Percentiles rank a stretch among this genome's conserved stretches.
Conservation (phyloP, 2,329 filamentous ascomycete genomes). For the Lachnellula cervina region DNA sequence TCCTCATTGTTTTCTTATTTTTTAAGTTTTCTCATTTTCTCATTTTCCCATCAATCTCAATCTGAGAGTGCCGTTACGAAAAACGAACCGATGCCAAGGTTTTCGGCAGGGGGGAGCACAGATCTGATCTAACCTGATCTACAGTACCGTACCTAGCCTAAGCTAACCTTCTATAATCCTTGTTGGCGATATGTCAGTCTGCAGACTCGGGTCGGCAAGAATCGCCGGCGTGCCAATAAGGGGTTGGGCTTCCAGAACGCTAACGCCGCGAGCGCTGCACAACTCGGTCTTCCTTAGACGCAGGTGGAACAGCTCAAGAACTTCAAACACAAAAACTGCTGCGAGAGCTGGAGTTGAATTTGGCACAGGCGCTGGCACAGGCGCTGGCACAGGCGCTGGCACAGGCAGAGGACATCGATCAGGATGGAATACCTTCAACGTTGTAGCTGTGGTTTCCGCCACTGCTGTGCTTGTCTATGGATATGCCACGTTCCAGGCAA, state of each 20-base stretch:
- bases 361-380: neutral
- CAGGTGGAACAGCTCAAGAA: constrained; percentile 15
- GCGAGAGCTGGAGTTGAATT: neutral
- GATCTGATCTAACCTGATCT: constrained; percentile 6
- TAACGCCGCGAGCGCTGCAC: neutral
- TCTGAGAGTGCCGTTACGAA: neutral
- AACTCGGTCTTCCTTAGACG: neutral
- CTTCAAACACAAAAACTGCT: neutral
- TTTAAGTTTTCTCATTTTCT: too few species aligned
- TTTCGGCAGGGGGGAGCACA: neutral
- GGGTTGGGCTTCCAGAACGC: constrained; percentile 13
- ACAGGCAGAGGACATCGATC: neutral
- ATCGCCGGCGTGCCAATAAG: constrained; percentile 6
- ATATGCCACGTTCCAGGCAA: constrained; percentile 12
- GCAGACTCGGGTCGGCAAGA: constrained; percentile 13
- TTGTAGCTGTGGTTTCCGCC: constrained; percentile 22
- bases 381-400: neutral
- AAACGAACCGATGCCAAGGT: neutral
- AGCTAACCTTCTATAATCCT: neutral
- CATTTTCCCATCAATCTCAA: neutral
- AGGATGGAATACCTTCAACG: constrained; percentile 23
- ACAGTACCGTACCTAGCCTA: neutral
- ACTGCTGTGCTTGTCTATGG: constrained; percentile 17
- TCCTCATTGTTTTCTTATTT: neutral
- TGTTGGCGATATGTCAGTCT: constrained; percentile 10